Conservation (phyloP, 306 rosid species). For the Pyrus betulifolia region DNA sequence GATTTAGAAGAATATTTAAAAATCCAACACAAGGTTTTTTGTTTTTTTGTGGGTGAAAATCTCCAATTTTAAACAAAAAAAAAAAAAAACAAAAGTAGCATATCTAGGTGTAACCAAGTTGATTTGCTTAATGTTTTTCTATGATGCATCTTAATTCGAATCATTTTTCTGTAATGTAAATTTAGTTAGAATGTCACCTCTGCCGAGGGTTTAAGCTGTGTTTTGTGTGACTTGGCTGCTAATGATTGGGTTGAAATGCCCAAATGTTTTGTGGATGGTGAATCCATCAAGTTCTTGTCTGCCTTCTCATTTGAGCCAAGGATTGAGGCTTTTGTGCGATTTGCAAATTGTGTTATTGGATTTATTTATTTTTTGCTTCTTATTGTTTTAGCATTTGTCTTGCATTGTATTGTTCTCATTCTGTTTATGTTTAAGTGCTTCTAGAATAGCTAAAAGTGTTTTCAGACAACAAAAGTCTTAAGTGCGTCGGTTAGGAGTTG, state of each 20-base stretch:
- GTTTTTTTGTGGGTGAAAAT: neutral
- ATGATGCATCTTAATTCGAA: too few relatives aligned
- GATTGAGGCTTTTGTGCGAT: conserved; percentile 70
- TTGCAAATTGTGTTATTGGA: neutral
- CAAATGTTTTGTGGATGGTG: conserved; percentile 57
- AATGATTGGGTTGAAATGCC: conserved; percentile 73
- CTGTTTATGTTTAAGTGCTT: too few relatives aligned
- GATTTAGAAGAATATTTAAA: neutral
- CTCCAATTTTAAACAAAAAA: too few relatives aligned
- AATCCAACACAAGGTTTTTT: neutral
- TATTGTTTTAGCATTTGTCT: neutral
- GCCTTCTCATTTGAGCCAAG: conserved; percentile 85
- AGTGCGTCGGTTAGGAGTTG: too few relatives aligned
- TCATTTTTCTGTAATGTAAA: too few relatives aligned
- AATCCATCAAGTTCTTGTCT: conserved; percentile 71
- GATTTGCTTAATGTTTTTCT: too few relatives aligned
- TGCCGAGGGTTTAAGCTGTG: conserved; percentile 41
- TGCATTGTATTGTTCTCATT: neutral
- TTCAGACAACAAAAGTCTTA: too few relatives aligned
- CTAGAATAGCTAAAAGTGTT: too few relatives aligned
- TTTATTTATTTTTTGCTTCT: neutral
- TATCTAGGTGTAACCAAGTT: neutral
- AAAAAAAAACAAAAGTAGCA: too few relatives aligned
- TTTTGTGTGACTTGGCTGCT: conserved; percentile 48
- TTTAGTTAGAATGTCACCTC: conserved; percentile 13